Evolutionary conservation across 2,329 filamentous ascomycete species (phyloP).

Genomic region (Fusarium nurragi): DNA sequence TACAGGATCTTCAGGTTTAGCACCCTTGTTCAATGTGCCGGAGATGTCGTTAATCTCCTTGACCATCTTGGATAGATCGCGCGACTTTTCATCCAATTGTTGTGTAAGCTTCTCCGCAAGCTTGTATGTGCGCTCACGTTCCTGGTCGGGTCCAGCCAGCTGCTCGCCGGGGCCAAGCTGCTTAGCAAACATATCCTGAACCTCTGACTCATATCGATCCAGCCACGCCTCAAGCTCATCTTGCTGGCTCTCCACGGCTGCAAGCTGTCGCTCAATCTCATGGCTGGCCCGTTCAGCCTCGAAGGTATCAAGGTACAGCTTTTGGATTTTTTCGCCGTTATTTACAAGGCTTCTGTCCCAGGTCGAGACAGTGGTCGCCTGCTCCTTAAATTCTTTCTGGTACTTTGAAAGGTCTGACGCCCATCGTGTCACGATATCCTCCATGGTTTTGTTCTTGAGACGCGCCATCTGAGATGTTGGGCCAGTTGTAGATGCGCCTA

Average conservation of each 20-base stretch:
- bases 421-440: slow-evolving; percentile 98
- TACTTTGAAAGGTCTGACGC: slow-evolving; percentile 95
- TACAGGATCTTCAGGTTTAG: slow-evolving; percentile 88
- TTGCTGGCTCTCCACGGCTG: slow-evolving; percentile 90
- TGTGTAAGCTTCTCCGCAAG: slow-evolving; percentile 92
- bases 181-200: slow-evolving; percentile 86
- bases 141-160: slow-evolving; percentile 88
- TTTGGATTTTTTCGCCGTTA: slow-evolving; percentile 94
- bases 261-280: slow-evolving; percentile 92
- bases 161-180: slow-evolving; percentile 80
- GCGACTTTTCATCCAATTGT: slow-evolving; percentile 90
- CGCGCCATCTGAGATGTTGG: slow-evolving; percentile 87
- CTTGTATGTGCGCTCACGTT: slow-evolving; percentile 96
- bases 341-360: slow-evolving; percentile 95
- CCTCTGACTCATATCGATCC: slow-evolving; percentile 89
- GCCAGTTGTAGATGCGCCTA: slow-evolving; percentile 80
- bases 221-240: slow-evolving; percentile 89
- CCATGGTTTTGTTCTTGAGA: slow-evolving; percentile 98
- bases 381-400: slow-evolving; percentile 93
- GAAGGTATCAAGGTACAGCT: slow-evolving; percentile 89
- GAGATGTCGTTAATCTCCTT: slow-evolving; percentile 97
- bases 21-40: slow-evolving; percentile 87
- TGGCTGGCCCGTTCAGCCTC: slow-evolving; percentile 92
- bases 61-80: slow-evolving; percentile 94
- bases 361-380: slow-evolving; percentile 84